Evolutionary conservation across 768 basidiomycete species (phyloP), one percentile per base, ranked within the genome.

Genomic region (Lepiota brunneoincarnata): DNA sequence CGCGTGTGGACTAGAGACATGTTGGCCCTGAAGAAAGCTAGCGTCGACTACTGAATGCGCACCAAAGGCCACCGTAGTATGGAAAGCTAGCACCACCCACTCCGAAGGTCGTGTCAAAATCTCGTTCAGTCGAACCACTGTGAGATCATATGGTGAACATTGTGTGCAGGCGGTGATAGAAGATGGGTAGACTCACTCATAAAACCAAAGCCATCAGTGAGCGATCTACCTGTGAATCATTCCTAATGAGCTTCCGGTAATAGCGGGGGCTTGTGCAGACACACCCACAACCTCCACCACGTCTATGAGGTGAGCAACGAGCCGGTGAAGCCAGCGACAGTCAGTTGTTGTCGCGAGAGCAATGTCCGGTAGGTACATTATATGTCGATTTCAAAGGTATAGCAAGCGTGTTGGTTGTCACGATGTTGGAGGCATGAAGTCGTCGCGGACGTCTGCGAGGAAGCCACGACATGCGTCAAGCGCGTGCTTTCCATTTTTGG

Each of bases 1-100:
- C 72, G 67, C 5, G 73, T 68, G 60, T 75, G 62, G 36, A 54
- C 53, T 54, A 34, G 21, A 36, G 37, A 28, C 14, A 4, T 2
- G 31, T 50, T 20, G 31, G 24, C 38, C 26, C 15, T 15, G 4
- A 21, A 18, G 17, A 0, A 23, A 28, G 15, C 14, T 7, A n/a
- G n/a, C n/a, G 18, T 6, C 37, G 9, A n/a, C n/a, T n/a, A n/a
- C 20, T 9, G 12, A 20, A 11, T 9, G 40, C 42, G 12, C 31
- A 57, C 56, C 45, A 41, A 57, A 34, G 7, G 45, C 45, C 18
- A 51, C 34, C 17, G 24, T 31, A 18, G 49, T 24, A 26, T 37
- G 47, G 31, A 47, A 39, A 23, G 38, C 28, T 2, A 15, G 23
- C 26, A 5, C n/a, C 4, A 21, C 36, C 66, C 66, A 67, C 45